Conservation (phyloP, 768 basidiomycete species). For the Pisolithus microcarpus region DNA sequence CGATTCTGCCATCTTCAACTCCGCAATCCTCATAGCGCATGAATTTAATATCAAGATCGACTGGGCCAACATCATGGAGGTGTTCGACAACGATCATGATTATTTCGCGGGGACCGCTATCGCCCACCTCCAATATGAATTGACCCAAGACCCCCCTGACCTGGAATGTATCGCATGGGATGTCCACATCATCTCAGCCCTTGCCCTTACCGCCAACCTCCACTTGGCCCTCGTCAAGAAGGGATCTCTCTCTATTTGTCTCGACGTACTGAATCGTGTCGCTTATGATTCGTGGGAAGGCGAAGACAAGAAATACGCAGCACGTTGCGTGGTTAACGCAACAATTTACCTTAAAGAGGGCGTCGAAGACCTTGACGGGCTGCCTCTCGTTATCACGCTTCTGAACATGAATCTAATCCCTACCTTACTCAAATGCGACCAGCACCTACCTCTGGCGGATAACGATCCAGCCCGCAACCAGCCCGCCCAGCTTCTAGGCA, state of each 20-base stretch:
- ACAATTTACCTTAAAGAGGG: conserved; percentile 11
- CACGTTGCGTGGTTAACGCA: conserved; percentile 18
- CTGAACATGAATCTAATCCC: conserved; percentile 14
- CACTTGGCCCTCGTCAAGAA: conserved; percentile 15
- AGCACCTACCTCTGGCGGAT: conserved; percentile 13
- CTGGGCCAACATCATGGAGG: conserved; percentile 17
- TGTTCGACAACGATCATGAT: conserved; percentile 15
- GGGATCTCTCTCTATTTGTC: conserved; percentile 18
- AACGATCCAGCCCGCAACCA: conserved; percentile 5
- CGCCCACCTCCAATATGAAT: conserved; percentile 20
- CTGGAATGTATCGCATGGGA: conserved; percentile 24
- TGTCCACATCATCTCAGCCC: conserved; percentile 18
- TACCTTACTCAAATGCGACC: conserved; percentile 20
- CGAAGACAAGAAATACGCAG: conserved; percentile 8
- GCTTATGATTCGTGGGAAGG: conserved; percentile 11
- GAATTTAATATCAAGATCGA: conserved; percentile 14
- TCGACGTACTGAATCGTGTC: conserved; percentile 16
- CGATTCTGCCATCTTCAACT: conserved; percentile 24
- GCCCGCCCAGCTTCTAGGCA: conserved; percentile 8
- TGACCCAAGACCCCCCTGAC: conserved; percentile 14
- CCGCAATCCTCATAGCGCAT: conserved; percentile 21
- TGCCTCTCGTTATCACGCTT: conserved; percentile 21
- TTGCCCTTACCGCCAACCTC: conserved; percentile 14
- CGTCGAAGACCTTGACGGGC: conserved; percentile 19
- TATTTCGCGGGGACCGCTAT: conserved; percentile 15